Evolutionary conservation across 164 flowering plant genomes (phyloP), one percentile per base, ranked within the genome.

Genomic region (Aristolochia fimbriata): DNA sequence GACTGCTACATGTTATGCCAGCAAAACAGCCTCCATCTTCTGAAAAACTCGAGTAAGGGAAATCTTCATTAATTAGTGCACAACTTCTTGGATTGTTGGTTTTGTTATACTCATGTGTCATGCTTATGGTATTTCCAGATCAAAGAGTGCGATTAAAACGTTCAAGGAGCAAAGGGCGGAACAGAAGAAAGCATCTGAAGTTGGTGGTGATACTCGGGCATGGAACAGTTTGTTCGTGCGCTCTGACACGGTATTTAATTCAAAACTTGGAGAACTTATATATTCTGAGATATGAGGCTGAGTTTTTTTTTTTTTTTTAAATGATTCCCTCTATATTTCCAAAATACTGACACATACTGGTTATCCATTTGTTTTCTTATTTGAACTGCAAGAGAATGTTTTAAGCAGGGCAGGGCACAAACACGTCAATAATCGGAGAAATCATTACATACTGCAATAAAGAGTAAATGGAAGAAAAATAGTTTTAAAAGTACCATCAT

Each of bases 221-320:
- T 94, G 99, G 99, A 91, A 88, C 70, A 79, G 79, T 71, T 80
- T 94, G 63, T 88, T 80, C 69, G 84, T 94, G 90, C 91, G 87
- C 30, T 69, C 87, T 69, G 97, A 88, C 70, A 88, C 99, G 0
- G 97, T 94, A 77, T 59, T 67, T 58, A 52, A 9, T 22, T 7
- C 4, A 37, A 5, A 37, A 37, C 43, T 37, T 37, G 10, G 43
- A 37, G 1, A 37, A 7, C 4, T 37, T 6, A 37, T 37, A 37
- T 37, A 37, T 37, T 3, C 43, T 37, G 12, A 37, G 4, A 37
- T 5, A 10, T 37, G 43, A 6, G 7, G 43, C 43, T 3, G 43
- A 37, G 43, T 6, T 3, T 7, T 3, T 6, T 7, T 37, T 37
- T 37, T 5, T 7, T 6, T 37, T 37, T 37, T 37, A 10, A 37